Evolutionary conservation across 2,329 filamentous ascomycete species (phyloP).

Genomic region (Monosporascus sp.): DNA sequence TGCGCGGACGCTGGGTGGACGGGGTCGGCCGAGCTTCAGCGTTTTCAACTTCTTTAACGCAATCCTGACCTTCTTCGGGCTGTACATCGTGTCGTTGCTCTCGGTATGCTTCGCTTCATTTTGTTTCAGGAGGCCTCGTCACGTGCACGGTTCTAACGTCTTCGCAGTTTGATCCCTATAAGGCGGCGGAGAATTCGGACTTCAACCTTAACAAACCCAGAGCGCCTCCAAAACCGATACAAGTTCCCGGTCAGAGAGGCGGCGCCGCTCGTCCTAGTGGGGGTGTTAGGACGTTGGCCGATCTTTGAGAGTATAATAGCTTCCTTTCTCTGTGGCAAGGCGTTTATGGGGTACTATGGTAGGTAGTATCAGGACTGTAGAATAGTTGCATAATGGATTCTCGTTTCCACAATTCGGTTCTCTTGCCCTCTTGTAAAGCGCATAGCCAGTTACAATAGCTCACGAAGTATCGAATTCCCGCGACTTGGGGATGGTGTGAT

Average conservation of each 20-base stretch:
- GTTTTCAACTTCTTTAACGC: constrained; percentile 42
- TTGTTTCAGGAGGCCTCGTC: background rate
- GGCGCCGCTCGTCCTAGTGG: constrained; percentile 17
- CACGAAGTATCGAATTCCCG: too few relatives aligned
- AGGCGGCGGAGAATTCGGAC: constrained; percentile 52
- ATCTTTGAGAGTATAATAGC: constrained; percentile 31
- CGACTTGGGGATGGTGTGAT: too few relatives aligned
- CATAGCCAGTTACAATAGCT: too few relatives aligned
- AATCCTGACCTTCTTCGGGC: constrained; percentile 50
- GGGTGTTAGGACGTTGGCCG: constrained; percentile 45
- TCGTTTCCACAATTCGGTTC: background rate
- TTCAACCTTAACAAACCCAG: constrained; percentile 49
- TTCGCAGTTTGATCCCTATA: constrained; percentile 55
- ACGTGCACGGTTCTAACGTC: background rate
- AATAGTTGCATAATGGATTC: background rate
- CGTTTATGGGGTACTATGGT: background rate
- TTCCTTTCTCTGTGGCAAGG: background rate
- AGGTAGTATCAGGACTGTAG: background rate
- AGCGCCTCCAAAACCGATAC: constrained; percentile 16
- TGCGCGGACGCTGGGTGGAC: constrained; percentile 11
- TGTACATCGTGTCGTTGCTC: constrained; percentile 59
- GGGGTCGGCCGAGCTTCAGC: constrained; percentile 26
- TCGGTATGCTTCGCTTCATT: constrained; percentile 38
- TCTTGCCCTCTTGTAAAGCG: too few relatives aligned
- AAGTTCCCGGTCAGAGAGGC: constrained; percentile 17